Percentiles rank a stretch among this genome's conserved stretches.
phyloP scores from a whole-genome alignment of 805 yeast species.

The Suhomyces tanzawaensis region DNA sequence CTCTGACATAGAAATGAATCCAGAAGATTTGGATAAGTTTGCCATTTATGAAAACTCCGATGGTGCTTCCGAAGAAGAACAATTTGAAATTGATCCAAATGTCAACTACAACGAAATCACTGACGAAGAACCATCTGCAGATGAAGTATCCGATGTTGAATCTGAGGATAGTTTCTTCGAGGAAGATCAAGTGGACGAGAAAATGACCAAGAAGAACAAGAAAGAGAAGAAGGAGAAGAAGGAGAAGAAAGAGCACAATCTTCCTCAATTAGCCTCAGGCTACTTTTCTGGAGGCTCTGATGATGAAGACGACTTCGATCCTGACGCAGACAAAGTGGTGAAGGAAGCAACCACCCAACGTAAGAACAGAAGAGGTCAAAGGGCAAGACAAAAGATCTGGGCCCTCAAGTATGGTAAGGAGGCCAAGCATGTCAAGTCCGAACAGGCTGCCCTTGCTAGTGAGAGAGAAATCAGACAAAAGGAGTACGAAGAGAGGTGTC shows the following conservation, averaged over 20 bases:
- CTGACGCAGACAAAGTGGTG: constrained; percentile 47
- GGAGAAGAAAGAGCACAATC: constrained; percentile 29
- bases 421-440: constrained; percentile 81
- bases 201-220: constrained; percentile 15
- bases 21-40: constrained; percentile 29
- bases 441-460: constrained; percentile 50
- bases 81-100: constrained; percentile 29
- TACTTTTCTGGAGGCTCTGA: constrained; percentile 85
- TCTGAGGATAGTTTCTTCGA: constrained; percentile 39
- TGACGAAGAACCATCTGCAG: constrained; percentile 58
- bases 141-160: constrained; percentile 12
- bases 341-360: constrained; percentile 54
- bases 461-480: constrained; percentile 58
- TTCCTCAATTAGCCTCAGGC: constrained; percentile 77
- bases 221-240: constrained; percentile 21
- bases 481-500: constrained; percentile 72
- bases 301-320: constrained; percentile 45
- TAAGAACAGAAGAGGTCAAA: constrained; percentile 92
- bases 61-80: constrained; percentile 43
- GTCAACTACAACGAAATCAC: constrained; percentile 59
- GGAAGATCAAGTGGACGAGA: constrained; percentile 16
- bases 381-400: constrained; percentile 97
- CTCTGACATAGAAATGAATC: constrained; percentile 16
- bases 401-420: constrained; percentile 78
- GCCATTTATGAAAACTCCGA: constrained; percentile 39